Evolutionary conservation across 2,329 filamentous ascomycete genomes (phyloP), one percentile per base, ranked within the genome.

Genomic region (Colletotrichum plurivorum): DNA sequence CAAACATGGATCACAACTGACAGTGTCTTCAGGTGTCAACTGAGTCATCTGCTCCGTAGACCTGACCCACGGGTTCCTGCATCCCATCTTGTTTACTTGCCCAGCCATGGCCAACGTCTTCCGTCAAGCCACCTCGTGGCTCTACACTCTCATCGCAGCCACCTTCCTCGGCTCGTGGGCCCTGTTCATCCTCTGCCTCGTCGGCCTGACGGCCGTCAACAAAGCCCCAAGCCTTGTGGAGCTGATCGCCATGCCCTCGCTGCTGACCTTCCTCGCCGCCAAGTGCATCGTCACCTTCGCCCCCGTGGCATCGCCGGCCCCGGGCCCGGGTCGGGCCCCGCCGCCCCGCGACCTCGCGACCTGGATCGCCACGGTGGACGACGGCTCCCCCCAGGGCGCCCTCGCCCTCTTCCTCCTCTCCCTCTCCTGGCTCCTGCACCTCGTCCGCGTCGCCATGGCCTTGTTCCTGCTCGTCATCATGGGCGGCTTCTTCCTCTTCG

Each of bases 341-440:
- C 6, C 6, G 20, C 20, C 52, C 51, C 46, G 22, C 16, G 62
- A 67, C 51, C 62, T 69, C 8, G 67, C 67, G 16, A 60, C 43
- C 12, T 69, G 67, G 67, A 22, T 69, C 43, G 67, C 67, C 13
- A 67, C 62, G 27, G 67, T 56, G 13, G 67, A 62, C 51, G 31
- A 67, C 57, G 67, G 67, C 55, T 69, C 67, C 27, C 67, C 67
- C 12, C 67, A 67, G 43, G 67, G 67, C 56, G 63, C 67, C 13
- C 63, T 69, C 20, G 56, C 61, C 8, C 67, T 69, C 56, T 22
- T 69, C 43, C 31, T 69, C 43, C 48, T 69, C 51, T 56, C 49
- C 22, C 22, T 52, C 2, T 52, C 55, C 36, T 69, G 67, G 67
- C 56, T 69, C 22, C 57, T 66, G 10, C 31, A 69, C 51, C 45